A percentile compares a stretch with the other conserved stretches of the same genome.
Evolutionary conservation across 805 yeast genomes (phyloP).

Genomic region (Candida multigemmis): DNA sequence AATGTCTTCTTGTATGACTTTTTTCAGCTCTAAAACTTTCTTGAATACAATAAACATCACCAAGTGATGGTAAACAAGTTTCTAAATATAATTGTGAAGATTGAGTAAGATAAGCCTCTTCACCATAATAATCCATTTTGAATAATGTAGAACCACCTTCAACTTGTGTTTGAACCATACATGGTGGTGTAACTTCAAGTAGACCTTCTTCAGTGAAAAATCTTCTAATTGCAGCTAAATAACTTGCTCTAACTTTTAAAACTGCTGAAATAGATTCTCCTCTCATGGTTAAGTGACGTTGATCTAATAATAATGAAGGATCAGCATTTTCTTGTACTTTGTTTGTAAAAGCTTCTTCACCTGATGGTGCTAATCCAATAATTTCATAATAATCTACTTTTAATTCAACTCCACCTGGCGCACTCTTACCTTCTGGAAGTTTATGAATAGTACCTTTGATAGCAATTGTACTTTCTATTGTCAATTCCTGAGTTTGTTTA

Average conservation of each 20-base stretch:
- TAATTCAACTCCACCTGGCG: slow-evolving; percentile 96
- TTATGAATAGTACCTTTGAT: slow-evolving; percentile 74
- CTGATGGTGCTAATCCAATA: slow-evolving; percentile 91
- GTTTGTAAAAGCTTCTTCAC: slow-evolving; percentile 92
- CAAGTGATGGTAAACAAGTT: slow-evolving; percentile 91
- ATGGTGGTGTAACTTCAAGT: slow-evolving; percentile 95
- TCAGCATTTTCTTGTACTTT: slow-evolving; percentile 90
- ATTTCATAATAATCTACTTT: slow-evolving; percentile 84
- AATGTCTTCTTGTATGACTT: slow-evolving; percentile 97
- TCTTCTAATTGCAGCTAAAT: slow-evolving; percentile 65
- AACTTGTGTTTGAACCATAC: slow-evolving; percentile 99
- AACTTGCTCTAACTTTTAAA: slow-evolving; percentile 86
- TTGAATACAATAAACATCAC: slow-evolving; percentile 95
- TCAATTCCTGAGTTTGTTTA: slow-evolving; percentile 71
- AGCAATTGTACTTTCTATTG: slow-evolving; percentile 78
- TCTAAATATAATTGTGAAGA: slow-evolving; percentile 95
- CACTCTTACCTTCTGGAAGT: slow-evolving; percentile 92
- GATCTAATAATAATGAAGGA: slow-evolving; percentile 85
- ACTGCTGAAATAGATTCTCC: slow-evolving; percentile 92
- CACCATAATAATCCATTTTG: slow-evolving; percentile 89
- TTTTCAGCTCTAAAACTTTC: slow-evolving; percentile 99
- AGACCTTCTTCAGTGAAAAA: slow-evolving; percentile 67
- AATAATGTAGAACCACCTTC: slow-evolving; percentile 98
- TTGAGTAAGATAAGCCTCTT: slow-evolving; percentile 94
- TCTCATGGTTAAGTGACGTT: slow-evolving; percentile 91